Evolutionary conservation across 2,329 filamentous ascomycete genomes (phyloP), one percentile per base, ranked within the genome.

Genomic region (Microdochium trichocladiopsis): DNA sequence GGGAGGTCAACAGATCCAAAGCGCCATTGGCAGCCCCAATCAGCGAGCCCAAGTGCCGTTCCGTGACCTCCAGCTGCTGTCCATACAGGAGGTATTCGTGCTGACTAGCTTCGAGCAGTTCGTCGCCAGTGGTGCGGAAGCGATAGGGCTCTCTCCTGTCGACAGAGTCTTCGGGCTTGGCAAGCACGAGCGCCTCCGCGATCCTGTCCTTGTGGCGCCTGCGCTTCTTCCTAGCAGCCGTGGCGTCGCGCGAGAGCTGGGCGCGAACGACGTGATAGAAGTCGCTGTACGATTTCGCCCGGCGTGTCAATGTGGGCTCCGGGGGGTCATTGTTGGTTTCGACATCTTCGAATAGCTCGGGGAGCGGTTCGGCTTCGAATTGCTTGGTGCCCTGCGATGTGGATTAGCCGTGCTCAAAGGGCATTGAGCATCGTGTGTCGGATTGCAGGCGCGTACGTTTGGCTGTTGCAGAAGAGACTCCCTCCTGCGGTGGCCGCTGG

Each of bases 21-120:
- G 91, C 87, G 18, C 80, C 80, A 51, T 88, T 82, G 1, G 93
- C 91, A 65, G 91, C 90, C 25, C 80, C 74, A 23, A 96, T 79
- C 14, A 99, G 78, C 41, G 82, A 81, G 56, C 91, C 86, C 41
- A 99, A 79, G 68, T 97, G 90, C 18, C 86, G 80, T 63, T 92
- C 87, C 1, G 90, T 91, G 59, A 93, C 76, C 52, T 84, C 79
- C 14, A 96, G 79, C 69, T 95, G 91, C 61, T 94, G 87, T 57
- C 84, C 82, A 66, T 94, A 96, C 25, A 87, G 73, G 84, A 87
- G 75, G 67, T 96, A 96, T 65, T 93, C 84, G 59, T 88, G 84
- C 66, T 95, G 90, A 66, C 89, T 94, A 51, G 90, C 84, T 61
- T 92, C 82, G 25, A 95, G 73, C 63, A 97, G 71, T 58, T 84